Evolutionary conservation across 495 filamentous ascomycete genomes (phyloP).

Genomic region (Bombardia bombarda): DNA sequence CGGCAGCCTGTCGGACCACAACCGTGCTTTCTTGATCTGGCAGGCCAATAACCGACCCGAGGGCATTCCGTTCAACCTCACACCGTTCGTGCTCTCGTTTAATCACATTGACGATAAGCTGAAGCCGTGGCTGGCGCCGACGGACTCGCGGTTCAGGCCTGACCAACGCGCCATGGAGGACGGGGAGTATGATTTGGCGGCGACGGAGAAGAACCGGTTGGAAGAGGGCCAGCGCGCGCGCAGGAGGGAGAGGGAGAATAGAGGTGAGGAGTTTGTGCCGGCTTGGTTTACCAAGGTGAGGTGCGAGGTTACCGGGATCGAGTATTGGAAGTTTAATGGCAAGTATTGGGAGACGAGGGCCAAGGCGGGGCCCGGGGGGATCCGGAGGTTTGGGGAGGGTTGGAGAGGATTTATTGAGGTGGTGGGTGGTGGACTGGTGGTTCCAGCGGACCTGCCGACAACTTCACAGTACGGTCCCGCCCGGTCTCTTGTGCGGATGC

Average conservation of each 20-base stretch:
- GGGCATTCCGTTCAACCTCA: conserved; percentile 92
- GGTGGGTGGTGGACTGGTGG: no score
- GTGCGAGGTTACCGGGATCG: conserved; percentile 76
- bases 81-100: conserved; percentile 89
- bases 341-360: conserved; percentile 76
- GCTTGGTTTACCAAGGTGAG: conserved; percentile 72
- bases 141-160: conserved; percentile 81
- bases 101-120: conserved; percentile 79
- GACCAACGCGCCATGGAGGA: conserved; percentile 99
- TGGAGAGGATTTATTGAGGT: conserved; percentile 48
- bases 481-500: no score
- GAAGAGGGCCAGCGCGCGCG: conserved; percentile 88
- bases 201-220: conserved; percentile 86
- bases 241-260: conserved; percentile 61
- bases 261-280: conserved; percentile 73
- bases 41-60: conserved; percentile 72
- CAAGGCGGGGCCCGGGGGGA: conserved; percentile 41
- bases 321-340: conserved; percentile 81
- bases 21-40: conserved; percentile 85
- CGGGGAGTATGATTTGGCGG: conserved; percentile 87
- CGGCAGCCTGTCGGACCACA: conserved; percentile 43
- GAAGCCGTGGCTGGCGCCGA: conserved; percentile 69
- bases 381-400: conserved; percentile 33
- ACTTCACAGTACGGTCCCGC: no score
- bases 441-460: no score